Evolutionary conservation across 768 basidiomycete genomes (phyloP).

Genomic region (Candolleomyces aberdarensis): DNA sequence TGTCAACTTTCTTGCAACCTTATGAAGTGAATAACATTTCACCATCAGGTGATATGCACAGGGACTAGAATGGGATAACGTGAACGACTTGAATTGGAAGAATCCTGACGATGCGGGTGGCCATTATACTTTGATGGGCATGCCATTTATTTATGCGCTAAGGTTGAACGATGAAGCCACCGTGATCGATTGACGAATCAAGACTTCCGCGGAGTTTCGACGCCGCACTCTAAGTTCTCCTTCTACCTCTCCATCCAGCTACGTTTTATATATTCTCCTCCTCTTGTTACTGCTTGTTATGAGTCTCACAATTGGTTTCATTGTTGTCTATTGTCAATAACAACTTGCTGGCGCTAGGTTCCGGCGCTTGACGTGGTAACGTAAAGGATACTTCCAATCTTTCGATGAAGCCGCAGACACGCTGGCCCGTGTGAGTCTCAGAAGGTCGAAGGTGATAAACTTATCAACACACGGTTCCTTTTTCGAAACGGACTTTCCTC

Average conservation of each 20-base stretch:
- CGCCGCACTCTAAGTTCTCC: slow-evolving; percentile 9
- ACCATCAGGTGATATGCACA: slow-evolving; percentile 38
- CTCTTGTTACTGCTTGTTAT: neutral
- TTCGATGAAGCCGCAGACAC: slow-evolving; percentile 8
- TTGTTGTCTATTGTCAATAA: neutral
- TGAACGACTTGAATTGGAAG: neutral
- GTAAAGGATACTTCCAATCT: slow-evolving; percentile 11
- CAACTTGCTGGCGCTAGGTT: slow-evolving; percentile 9
- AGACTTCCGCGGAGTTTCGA: slow-evolving; percentile 28
- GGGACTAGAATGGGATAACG: slow-evolving; percentile 23
- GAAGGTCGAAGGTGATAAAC: slow-evolving; percentile 34
- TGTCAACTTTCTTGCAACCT: slow-evolving; percentile 18
- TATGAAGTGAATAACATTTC: slow-evolving; percentile 14
- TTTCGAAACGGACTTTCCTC: slow-evolving; percentile 44
- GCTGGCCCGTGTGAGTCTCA: slow-evolving; percentile 39
- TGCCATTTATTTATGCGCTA: slow-evolving; percentile 19
- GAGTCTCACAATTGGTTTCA: neutral
- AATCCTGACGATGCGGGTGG: neutral
- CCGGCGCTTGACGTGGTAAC: slow-evolving; percentile 11
- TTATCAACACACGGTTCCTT: slow-evolving; percentile 42
- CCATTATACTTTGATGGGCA: slow-evolving; percentile 7
- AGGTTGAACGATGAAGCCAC: slow-evolving; percentile 23
- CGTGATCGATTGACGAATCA: slow-evolving; percentile 30
- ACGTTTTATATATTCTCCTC: neutral
- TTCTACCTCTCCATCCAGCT: neutral